Evolutionary conservation across 2,329 filamentous ascomycete genomes (phyloP).

Genomic region (Ceratocystis variospora): DNA sequence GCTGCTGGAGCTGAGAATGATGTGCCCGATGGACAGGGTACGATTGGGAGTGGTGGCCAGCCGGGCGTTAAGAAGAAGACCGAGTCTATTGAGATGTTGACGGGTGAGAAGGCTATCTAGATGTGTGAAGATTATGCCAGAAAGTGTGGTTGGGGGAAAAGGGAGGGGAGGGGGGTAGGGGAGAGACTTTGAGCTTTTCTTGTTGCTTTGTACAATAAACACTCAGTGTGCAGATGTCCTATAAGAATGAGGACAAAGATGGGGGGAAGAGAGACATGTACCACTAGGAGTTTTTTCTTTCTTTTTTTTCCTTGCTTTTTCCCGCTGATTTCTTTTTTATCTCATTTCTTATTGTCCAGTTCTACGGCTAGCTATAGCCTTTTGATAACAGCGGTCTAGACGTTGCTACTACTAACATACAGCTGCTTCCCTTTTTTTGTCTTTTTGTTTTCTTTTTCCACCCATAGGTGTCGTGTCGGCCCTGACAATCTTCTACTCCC

Average conservation of each 20-base stretch:
- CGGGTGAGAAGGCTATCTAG: slow-evolving; percentile 17
- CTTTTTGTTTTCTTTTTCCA: background rate
- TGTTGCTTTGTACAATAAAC: background rate
- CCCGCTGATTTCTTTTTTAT: no score
- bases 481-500: background rate
- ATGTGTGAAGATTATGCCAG: background rate
- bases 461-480: no score
- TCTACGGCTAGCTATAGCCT: no score
- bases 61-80: slow-evolving; percentile 8
- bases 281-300: background rate
- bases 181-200: background rate
- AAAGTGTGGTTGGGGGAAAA: background rate
- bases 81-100: slow-evolving; percentile 19
- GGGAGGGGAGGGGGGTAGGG: background rate
- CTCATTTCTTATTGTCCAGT: no score
- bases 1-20: background rate
- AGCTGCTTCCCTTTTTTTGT: background rate
- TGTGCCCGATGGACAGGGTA: background rate
- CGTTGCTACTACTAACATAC: background rate
- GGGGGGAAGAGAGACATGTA: background rate
- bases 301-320: background rate
- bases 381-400: background rate
- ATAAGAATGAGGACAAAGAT: background rate
- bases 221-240: background rate
- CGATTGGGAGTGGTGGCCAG: background rate